A percentile compares a stretch with the other conserved stretches of the same genome.
Evolutionary conservation across 2,329 filamentous ascomycete genomes (phyloP).

Genomic region (Aureobasidium sp.): DNA sequence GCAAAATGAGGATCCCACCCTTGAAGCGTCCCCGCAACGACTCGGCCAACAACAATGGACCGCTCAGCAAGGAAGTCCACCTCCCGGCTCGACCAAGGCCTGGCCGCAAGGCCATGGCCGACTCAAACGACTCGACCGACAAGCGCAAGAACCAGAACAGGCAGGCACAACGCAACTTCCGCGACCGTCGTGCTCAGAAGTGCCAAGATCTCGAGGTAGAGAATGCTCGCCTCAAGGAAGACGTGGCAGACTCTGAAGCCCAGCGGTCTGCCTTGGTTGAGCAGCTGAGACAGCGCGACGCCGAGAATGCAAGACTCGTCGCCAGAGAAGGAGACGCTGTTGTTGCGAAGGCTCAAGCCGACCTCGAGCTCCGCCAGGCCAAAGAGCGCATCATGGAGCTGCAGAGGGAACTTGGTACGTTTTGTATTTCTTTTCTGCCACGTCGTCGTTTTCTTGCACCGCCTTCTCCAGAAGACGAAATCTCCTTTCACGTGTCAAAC

Average conservation of each 20-base stretch:
- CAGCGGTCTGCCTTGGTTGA: background rate
- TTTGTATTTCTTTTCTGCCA: background rate
- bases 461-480: background rate
- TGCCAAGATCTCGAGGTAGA: slow-evolving; percentile 58
- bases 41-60: slow-evolving; percentile 6
- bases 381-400: background rate
- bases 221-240: slow-evolving; percentile 39
- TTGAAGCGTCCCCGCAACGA: slow-evolving; percentile 1
- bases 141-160: slow-evolving; percentile 94
- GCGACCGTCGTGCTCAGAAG: slow-evolving; percentile 76
- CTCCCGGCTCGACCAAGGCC: slow-evolving; percentile 51
- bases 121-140: slow-evolving; percentile 70
- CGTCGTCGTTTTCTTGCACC: background rate
- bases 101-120: slow-evolving; percentile 73
- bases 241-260: slow-evolving; percentile 44
- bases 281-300: background rate
- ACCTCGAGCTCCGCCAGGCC: background rate
- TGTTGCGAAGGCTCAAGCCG: background rate
- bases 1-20: slow-evolving; percentile 12
- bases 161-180: slow-evolving; percentile 82
- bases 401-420: slow-evolving; percentile 8
- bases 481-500: background rate
- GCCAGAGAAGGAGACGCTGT: background rate
- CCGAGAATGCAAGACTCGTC: background rate
- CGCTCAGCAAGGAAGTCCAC: slow-evolving; percentile 17